Percentiles rank a stretch among this genome's conserved stretches.
These are phyloP conservation scores for Cytospora leucostoma DNA, from an alignment of 2,329 filamentous ascomycete genomes.

Conservation along the genomic window DNA sequence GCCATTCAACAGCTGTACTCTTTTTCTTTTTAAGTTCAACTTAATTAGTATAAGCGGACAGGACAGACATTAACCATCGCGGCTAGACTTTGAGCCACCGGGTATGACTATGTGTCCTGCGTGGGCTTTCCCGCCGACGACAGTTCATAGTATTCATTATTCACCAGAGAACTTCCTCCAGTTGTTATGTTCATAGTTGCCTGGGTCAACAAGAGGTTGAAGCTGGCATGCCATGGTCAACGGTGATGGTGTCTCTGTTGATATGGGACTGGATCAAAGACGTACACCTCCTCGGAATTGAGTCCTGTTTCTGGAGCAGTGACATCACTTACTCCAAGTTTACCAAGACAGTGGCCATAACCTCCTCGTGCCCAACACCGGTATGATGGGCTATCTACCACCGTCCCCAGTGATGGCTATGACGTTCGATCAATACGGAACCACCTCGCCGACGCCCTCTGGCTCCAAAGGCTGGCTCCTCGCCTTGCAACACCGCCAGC, in stretches of 20 bases:
- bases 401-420: slow-evolving; percentile 39
- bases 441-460: slow-evolving; percentile 45
- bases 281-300: slow-evolving; percentile 28
- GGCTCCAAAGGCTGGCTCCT: slow-evolving; percentile 37
- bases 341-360: slow-evolving; percentile 37
- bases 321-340: slow-evolving; percentile 41
- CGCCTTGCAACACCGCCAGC: slow-evolving; percentile 19
- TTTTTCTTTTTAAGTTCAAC: no score
- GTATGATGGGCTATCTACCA: slow-evolving; percentile 40
- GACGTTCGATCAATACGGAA: slow-evolving; percentile 41
- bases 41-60: slow-evolving; percentile 19
- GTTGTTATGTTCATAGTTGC: no score
- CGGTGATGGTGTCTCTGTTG: no score
- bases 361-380: slow-evolving; percentile 45
- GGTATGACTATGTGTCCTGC: neutral
- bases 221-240: no score
- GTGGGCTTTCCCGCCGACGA: slow-evolving; percentile 24
- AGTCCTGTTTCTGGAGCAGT: slow-evolving; percentile 36
- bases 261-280: slow-evolving; percentile 21
- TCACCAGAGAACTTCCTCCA: no score
- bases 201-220: no score
- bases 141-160: no score
- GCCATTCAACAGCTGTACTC: no score
- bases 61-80: neutral
- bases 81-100: neutral